Base-by-base conservation (phyloP, 441 rosid species). In the Isatis lusitanica region DNA sequence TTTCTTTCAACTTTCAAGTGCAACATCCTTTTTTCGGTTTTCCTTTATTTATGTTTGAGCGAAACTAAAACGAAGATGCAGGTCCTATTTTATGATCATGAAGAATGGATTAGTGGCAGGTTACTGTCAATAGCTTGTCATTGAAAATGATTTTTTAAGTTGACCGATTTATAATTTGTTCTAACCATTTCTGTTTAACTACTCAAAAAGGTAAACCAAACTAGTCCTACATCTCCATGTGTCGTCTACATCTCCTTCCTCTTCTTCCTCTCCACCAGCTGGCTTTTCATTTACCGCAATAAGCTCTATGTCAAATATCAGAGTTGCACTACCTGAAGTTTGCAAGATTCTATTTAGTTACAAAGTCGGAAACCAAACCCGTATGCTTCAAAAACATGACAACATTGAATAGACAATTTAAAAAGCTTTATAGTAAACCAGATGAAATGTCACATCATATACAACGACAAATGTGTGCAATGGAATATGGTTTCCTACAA, bases 291-390 rank as follows among this genome's bases (percentile, higher is more conserved):
- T 93, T 51, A 93, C 87, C 2, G 91, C 83, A 9, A 93, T 86
- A 61, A 91, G 96, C 86, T 91, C 90, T 0, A 97, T 88, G 78
- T 91, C 98, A 63, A 93, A 93, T 64, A 93, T 78, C 47, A 93
- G 71, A 1, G 97, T 91, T 21, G 98, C 98, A 74, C 97, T 97
- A 57, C 98, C 98, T 93, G 86, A 65, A 76, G 44, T 64, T 63
- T 56, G 48, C 79, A 76, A 56, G 21, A n/a, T 30, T 38, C 7
- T 33, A 30, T 17, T 63, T 6, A 36, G 53, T 53, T 62, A 12
- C n/a, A 18, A 59, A 16, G n/a, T 48, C 28, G 1, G 7, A 28
- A 44, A n/a, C 48, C 9, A 51, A 21, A 21, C 42, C 16, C n/a
- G 2, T 16, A 26, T 11, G 15, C 39, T 44, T 46, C 38, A 38